Evolutionary conservation across 495 filamentous ascomycete species (phyloP), one percentile per base, ranked within the genome.

Genomic region (Staphylotrichum longicolle): DNA sequence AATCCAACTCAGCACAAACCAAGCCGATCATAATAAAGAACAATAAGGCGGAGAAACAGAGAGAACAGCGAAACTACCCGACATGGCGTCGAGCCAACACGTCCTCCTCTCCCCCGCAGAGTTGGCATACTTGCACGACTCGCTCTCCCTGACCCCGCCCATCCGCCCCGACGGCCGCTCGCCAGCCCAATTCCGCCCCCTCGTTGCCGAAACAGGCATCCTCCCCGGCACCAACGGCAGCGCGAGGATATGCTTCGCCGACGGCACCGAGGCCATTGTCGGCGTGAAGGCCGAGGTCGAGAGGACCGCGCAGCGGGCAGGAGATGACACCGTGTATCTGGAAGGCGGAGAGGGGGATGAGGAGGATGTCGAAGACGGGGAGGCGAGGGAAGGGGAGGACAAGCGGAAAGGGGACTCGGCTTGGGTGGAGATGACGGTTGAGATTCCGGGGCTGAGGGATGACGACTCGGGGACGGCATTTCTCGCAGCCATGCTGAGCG

Each of bases 261-360:
- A 98, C 71, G 95, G 95, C 47, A 93, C 90, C 2, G 93, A 98
- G 75, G 94, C 93, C 7, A 86, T 98, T 61, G 93, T 96, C 27
- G 94, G 94, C 39, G 87, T 97, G 52, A 98, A 98, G 73, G 91
- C 86, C 4, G 93, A 97, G 73, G 89, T 98, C 7, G 91, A 96
- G 76, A 84, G 81, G 73, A 88, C 86, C 9, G 67, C 14, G 57
- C 76, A 69, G 62, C 54, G 72, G 69, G 68, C 74, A 47, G 68
- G 73, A 47, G 59, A 52, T 12, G 69, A 71, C 20, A 53, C 58
- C 15, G 58, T 50, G n/a, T 70, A 59, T 30, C 8, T 32, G 2
- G 57, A 72, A 66, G 57, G 66, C 61, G 57, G 60, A 39, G 66
- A 58, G 42, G 71, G 68, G 14, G 69, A 66, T 12, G 65, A 35